These are phyloP conservation scores for Apiotrichum sp. DNA, from an alignment of 1,284 basidiomycete genomes.

Conservation along the genomic window DNA sequence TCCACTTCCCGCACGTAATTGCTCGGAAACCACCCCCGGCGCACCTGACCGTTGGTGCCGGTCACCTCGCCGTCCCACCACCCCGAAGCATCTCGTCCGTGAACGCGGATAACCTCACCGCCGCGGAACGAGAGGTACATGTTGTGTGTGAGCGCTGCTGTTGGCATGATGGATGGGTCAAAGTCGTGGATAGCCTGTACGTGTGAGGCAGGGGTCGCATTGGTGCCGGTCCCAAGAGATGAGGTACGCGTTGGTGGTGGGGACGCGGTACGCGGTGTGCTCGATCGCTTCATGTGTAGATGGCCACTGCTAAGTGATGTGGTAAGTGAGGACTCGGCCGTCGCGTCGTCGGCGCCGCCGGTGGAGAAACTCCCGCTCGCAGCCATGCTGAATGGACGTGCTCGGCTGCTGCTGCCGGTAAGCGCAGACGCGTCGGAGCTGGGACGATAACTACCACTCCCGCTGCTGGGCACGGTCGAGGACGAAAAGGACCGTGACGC, in stretches of 20 bases:
- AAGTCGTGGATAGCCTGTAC: constrained; percentile 87
- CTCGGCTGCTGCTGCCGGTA: not conserved
- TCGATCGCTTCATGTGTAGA: not conserved
- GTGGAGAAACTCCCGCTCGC: not conserved
- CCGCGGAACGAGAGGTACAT: constrained; percentile 83
- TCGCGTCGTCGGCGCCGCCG: too few species aligned
- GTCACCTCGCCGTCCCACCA: constrained; percentile 97
- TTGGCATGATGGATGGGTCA: constrained; percentile 52
- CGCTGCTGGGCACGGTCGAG: not conserved
- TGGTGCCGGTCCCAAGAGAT: not conserved
- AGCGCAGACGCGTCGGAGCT: not conserved
- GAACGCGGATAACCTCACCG: constrained; percentile 84
- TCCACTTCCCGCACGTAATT: constrained; percentile 49
- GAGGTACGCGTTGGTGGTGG: constrained; percentile 7
- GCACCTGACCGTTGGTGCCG: constrained; percentile 16
- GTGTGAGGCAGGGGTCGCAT: constrained; percentile 7
- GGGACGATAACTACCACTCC: too few species aligned
- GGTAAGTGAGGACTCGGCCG: too few species aligned
- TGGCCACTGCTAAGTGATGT: not conserved
- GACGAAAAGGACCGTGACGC: not conserved
- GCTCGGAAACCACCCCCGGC: constrained; percentile 98
- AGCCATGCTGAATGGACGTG: not conserved
- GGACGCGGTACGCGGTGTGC: constrained; percentile 3
- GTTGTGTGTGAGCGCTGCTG: constrained; percentile 51
- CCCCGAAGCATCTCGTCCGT: constrained; percentile 78